These are phyloP conservation scores for Gonium pectorale DNA, from an alignment of 139 green algal species.

Conservation along the genomic window DNA sequence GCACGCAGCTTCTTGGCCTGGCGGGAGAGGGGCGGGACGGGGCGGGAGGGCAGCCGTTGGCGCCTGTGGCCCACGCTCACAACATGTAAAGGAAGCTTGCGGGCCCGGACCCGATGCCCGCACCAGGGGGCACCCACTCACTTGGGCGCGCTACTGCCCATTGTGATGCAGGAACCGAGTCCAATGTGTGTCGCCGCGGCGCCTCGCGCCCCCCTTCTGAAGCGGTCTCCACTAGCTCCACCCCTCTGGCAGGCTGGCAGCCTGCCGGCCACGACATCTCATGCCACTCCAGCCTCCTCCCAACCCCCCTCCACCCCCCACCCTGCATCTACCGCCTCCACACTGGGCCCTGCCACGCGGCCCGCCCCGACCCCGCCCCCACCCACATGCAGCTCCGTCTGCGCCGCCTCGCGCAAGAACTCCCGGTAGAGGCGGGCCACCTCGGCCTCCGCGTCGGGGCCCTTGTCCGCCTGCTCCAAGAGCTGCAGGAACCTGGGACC, in stretches of 20 bases:
- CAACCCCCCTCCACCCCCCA: not conserved
- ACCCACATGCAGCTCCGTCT: constrained; percentile 42
- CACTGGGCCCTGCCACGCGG: not conserved
- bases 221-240: too few relatives aligned
- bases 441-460: not conserved
- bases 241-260: too few relatives aligned
- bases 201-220: too few relatives aligned
- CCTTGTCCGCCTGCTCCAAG: constrained; percentile 42
- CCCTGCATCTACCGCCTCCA: not conserved
- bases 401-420: constrained; percentile 51
- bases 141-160: too few relatives aligned
- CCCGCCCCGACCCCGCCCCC: not conserved
- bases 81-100: too few relatives aligned
- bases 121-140: too few relatives aligned
- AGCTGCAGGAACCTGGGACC: constrained; percentile 16
- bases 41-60: too few relatives aligned
- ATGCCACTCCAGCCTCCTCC: too few relatives aligned
- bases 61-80: too few relatives aligned
- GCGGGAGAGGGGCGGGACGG: not conserved
- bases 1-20: constrained; percentile 50
- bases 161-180: too few relatives aligned
- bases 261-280: not conserved
- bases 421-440: constrained; percentile 29
- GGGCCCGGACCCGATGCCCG: too few relatives aligned
- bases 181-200: too few relatives aligned